Evolutionary conservation across 2,329 filamentous ascomycete genomes (phyloP), one percentile per base, ranked within the genome.

Genomic region (Paecilomyces variotii): DNA sequence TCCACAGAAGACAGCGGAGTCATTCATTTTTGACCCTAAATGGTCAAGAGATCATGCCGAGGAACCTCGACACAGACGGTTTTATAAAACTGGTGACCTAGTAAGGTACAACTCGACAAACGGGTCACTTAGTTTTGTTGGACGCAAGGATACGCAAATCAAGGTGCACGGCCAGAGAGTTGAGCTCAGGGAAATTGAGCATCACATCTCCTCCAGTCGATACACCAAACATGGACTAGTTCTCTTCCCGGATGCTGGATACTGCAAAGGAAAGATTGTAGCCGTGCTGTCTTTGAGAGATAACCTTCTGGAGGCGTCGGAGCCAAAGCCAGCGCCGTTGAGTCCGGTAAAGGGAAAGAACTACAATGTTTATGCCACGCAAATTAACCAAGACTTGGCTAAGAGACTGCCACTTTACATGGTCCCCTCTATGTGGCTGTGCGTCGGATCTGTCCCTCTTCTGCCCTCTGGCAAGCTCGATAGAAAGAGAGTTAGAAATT

Each of bases 161-260:
- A 89, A 90, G 71, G 73, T 89, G 28, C 78, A 80, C 10, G 89
- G 88, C 27, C 86, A 84, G 62, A 76, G 86, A 57, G 81, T 87
- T 56, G 88, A 86, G 71, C 76, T 86, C 55, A 79, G 75, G 10
- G 80, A 79, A 67, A 80, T 79, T 56, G 82, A 77, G 67, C 74
- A 73, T 61, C 75, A 70, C 34, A 61, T 75, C 11, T 67, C 60
- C 28, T 64, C 63, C 14, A 67, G 74, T 53, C 30, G 60, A 0
- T 60, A 64, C 11, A 64, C 75, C 24, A 72, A 70, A 52, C 72
- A 76, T 58, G 72, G 70, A 28, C 58, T 73, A 4, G 70, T 74
- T 0, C 60, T 75, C 11, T 67, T 75, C 52, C 72, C 73, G 1
- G 72, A 74, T 59, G 60, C 64, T 5, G 74, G 74, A 0, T 69